Percentiles rank a stretch among this genome's conserved stretches.
Evolutionary conservation across 768 basidiomycete species (phyloP).

Genomic region (Galerina sulciceps): DNA sequence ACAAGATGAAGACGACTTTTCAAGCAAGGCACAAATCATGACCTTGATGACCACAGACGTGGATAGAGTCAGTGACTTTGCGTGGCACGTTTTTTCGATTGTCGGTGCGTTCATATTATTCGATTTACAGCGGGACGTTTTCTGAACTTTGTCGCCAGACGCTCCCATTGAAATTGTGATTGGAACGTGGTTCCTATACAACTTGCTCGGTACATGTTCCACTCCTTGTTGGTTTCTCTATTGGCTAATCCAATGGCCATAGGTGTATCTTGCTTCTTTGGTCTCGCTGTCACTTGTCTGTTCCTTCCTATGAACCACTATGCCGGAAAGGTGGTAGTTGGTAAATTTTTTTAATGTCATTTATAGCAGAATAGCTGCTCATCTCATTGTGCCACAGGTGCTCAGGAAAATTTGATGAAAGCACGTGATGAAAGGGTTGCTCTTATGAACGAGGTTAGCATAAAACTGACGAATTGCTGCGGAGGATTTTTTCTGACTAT

Average conservation of each 20-base stretch:
- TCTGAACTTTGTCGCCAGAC: conserved; percentile 21
- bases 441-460: conserved; percentile 77
- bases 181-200: conserved; percentile 22
- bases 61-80: conserved; percentile 12
- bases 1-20: conserved; percentile 46
- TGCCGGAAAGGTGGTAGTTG: conserved; percentile 32
- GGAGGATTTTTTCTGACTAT: background rate
- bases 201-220: conserved; percentile 13
- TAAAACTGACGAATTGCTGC: conserved; percentile 19
- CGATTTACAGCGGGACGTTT: conserved; percentile 35
- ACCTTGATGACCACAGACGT: conserved; percentile 23
- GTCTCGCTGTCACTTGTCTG: conserved; percentile 21
- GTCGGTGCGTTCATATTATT: conserved; percentile 29
- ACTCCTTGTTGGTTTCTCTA: background rate
- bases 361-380: conserved; percentile 86
- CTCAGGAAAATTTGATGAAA: conserved; percentile 59
- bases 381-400: conserved; percentile 2
- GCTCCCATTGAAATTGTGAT: conserved; percentile 23
- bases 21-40: conserved; percentile 21
- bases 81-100: conserved; percentile 17
- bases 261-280: conserved; percentile 25
- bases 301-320: conserved; percentile 26
- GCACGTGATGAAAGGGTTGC: conserved; percentile 81
- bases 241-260: background rate
- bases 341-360: conserved; percentile 60